Base-by-base conservation (phyloP, 23 red algal genomes). In the Gracilaria caudata region DNA sequence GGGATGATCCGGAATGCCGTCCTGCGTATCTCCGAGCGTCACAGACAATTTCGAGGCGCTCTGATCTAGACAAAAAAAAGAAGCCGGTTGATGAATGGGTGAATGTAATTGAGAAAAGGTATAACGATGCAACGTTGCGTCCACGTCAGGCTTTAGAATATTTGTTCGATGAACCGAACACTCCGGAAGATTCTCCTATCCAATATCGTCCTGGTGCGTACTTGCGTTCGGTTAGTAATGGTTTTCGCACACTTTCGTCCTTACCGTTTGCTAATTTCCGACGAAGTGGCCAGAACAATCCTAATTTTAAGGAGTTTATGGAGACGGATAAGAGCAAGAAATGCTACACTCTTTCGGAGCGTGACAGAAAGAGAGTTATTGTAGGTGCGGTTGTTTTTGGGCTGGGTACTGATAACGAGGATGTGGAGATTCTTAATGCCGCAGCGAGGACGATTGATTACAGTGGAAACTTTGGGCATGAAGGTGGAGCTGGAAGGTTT, bases 161-260 rank as follows among this genome's bases (percentile, higher is more conserved):
- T 68, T 23, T 68, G 28, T 68, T 68, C 63, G 63, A 68, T 68
- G 63, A 68, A 23, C 63, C 63, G 28, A 68, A 68, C 63, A 34
- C 25, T 68, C 63, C 63, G 25, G 63, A 68, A 68, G 25, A 68
- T 12, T 23, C 63, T n/a, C n/a, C 63, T 13, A 34, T 23, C 11
- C n/a, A 23, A 12, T 35, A 68, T 68, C 34, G 63, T 4, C 63
- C 63, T 13, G 63, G 63, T 23, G 34, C 63, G 8, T 64, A 64
- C 58, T 64, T 64, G 58, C 58, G 58, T 20, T 64, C 58, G 20
- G 58, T 64, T 8, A 13, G 6, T 20, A 64, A 64, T 64, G 58
- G 58, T 64, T 64, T 64, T 30, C 58, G 58, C 58, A 64, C n/a
- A 7, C n/a, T 64, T 7, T 64, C 58, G 6, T 64, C 58, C n/a